Evolutionary conservation across 805 yeast species (phyloP), one percentile per base, ranked within the genome.

Genomic region (Lachancea waltii): DNA sequence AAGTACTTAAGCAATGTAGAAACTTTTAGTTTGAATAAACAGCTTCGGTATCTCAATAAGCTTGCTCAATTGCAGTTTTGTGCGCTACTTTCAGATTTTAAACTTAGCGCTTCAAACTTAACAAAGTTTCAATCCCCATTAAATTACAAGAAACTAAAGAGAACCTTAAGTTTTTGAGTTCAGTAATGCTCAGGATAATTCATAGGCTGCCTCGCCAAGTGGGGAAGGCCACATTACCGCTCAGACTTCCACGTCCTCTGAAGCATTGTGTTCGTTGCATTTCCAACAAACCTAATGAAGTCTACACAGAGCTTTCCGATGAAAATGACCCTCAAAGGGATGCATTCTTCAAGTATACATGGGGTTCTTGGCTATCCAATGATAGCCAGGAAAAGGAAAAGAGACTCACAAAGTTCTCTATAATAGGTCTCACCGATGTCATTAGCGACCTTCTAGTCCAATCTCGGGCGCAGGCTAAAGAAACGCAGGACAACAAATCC

Each of bases 321-420:
- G 74, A 75, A 40, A 62, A 68, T 27, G 89, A 82, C 54, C 85
- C 86, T 8, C 65, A 76, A 35, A 71, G 89, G 60, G 73, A 72
- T 40, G 69, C 76, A 30, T 85, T 92, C 54, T 90, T 85, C 68
- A 77, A 82, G 50, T 90, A 87, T 58, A 70, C 92, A 3, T 90
- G 97, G 95, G 98, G 98, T 33, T 74, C 95, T 5, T 90, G 97
- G 97, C 65, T 89, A 51, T 75, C 71, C 46, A 76, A 90, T 55
- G 95, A 92, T 57, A 72, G 69, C 40, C 62, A 61, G 22, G 89
- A 92, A 58, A 82, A 85, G 53, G 76, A 70, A 11, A 77, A 76
- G 49, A 77, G 98, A 62, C 74, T 73, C 40, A 90, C 97, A 15
- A 72, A 70, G 46, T 90, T 90, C 61, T 81, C 92, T 3, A 70